Base-by-base conservation (phyloP, 306 rosid species). In the Quercus suber region DNA sequence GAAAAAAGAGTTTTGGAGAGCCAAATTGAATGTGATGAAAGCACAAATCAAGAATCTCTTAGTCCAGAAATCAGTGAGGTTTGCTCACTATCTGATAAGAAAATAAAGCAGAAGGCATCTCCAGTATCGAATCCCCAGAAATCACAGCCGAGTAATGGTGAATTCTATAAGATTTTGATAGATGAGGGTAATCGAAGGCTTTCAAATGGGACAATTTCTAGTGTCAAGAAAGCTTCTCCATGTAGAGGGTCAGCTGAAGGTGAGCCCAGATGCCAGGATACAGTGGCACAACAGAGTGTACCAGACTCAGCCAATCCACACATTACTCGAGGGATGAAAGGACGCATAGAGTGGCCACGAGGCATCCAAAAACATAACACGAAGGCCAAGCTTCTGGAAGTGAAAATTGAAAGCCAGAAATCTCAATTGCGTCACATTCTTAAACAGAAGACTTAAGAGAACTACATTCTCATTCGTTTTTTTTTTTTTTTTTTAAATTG, bases 311-410 rank as follows among this genome's bases (percentile, higher is more conserved):
- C 37, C 68, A 93, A 93, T 77, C 96, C 97, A 10, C 97, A 91
- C 82, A 85, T 91, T 69, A 75, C 84, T 73, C 86, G 89, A 57
- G 96, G 87, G 75, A 91, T 86, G 84, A 85, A 81, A 78, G 97
- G 98, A 5, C 63, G 87, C 75, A 78, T 85, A 21, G 93, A 87
- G 74, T 88, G 96, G 94, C 96, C 89, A 4, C 78, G 79, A 61
- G 86, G 82, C 27, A 57, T 71, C 49, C 78, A 82, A 58, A 89
- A 75, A 81, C 70, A 71, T 41, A 76, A 76, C 55, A 68, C 76
- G 20, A 88, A 83, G 86, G 69, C 76, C 20, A 86, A 85, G 55
- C 64, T 80, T 63, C 79, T 86, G 73, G 92, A 85, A 71, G 89
- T 79, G 35, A 90, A 70, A 74, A 84, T 88, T 35, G 69, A 85